phyloP scores from a whole-genome alignment of 306 rosid genomes.

The Mimosa bimucronata region DNA sequence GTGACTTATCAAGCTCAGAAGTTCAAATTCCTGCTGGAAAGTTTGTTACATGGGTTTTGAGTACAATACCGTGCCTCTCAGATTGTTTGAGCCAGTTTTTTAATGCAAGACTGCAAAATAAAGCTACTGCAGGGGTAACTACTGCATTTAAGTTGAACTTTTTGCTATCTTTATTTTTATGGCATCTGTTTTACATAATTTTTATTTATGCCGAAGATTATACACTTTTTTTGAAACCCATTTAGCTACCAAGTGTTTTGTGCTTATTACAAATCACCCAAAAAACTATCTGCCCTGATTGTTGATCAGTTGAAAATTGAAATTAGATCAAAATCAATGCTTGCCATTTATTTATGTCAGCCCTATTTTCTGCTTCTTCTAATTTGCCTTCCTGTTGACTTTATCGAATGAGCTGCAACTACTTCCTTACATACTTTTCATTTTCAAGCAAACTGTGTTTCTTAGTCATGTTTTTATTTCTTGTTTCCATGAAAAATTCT shows the following conservation, averaged over 20 bases:
- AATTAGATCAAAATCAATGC: neutral
- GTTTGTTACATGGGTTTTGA: slow-evolving; percentile 74
- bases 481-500: neutral
- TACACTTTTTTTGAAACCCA: neutral
- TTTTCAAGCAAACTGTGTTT: neutral
- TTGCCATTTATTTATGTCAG: neutral
- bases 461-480: neutral
- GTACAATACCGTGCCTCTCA: slow-evolving; percentile 67
- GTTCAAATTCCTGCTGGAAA: slow-evolving; percentile 68
- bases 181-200: slow-evolving; percentile 14
- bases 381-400: neutral
- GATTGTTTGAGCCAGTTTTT: slow-evolving; percentile 67
- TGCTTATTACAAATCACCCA: neutral
- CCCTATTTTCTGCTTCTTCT: neutral
- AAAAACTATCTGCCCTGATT: neutral
- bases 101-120: slow-evolving; percentile 58
- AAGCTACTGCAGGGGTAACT: slow-evolving; percentile 55
- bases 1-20: slow-evolving; percentile 59
- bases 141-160: slow-evolving; percentile 22
- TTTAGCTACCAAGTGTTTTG: neutral
- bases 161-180: slow-evolving; percentile 11
- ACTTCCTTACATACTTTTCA: slow-evolving; percentile 1
- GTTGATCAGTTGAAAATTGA: neutral
- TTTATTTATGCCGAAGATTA: neutral
- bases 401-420: slow-evolving; percentile 18